phyloP scores from a whole-genome alignment of 257 asterid species.

The Nicotiana knightiana region DNA sequence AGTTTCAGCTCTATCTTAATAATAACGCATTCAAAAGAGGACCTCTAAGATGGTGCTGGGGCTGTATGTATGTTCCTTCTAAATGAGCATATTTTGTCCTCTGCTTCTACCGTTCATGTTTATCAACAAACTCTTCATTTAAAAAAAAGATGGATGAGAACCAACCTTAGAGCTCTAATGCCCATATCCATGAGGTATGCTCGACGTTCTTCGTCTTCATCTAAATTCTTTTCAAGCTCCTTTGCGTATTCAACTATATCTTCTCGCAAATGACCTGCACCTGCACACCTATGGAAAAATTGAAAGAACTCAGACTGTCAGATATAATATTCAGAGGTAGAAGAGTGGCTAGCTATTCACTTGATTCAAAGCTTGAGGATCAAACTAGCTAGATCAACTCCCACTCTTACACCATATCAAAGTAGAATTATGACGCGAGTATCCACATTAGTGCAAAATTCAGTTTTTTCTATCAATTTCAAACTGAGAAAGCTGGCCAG shows the following conservation, averaged over 20 bases:
- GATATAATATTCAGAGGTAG: conserved; percentile 3
- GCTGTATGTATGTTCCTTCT: neutral
- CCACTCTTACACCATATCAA: neutral
- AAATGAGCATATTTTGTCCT: neutral
- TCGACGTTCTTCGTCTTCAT: conserved; percentile 59
- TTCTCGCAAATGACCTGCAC: conserved; percentile 92
- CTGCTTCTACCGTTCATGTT: conserved; percentile 7
- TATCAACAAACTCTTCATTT: neutral
- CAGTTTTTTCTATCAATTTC: neutral
- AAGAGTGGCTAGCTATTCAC: neutral
- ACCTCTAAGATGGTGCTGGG: neutral
- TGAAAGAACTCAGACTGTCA: neutral
- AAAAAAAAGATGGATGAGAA: neutral
- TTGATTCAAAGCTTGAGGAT: neutral
- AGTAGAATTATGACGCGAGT: neutral
- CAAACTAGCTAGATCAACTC: neutral
- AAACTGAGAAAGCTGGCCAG: neutral
- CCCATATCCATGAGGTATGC: conserved; percentile 85
- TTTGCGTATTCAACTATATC: conserved; percentile 63
- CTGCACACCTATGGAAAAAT: conserved; percentile 64
- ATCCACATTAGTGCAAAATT: neutral
- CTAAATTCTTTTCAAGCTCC: conserved; percentile 62
- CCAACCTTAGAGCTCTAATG: conserved; percentile 79
- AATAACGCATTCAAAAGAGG: neutral
- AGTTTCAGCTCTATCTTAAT: neutral